A percentile compares a stretch with the other conserved stretches of the same genome.
Evolutionary conservation across 1,139 yeast genomes (phyloP).

Genomic region (Candida pseudoviswanathii): DNA sequence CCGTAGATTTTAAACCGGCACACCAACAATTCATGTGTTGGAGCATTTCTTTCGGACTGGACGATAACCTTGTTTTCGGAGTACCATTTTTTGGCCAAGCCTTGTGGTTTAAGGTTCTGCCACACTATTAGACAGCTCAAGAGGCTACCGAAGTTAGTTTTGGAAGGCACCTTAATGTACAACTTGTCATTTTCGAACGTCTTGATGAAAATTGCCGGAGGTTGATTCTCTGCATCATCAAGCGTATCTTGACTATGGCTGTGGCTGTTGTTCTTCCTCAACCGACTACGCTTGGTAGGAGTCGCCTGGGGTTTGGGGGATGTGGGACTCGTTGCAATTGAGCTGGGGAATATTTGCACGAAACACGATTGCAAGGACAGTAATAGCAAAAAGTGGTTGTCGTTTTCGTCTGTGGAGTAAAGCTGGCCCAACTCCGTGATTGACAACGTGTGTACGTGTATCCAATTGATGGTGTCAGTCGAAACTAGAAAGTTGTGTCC

Average conservation of each 20-base stretch:
- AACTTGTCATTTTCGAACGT: slow-evolving; percentile 50
- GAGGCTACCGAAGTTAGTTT: slow-evolving; percentile 48
- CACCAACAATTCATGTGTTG: slow-evolving; percentile 50
- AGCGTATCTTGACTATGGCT: not conserved
- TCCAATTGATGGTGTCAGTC: slow-evolving; percentile 43
- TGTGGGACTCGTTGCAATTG: not conserved
- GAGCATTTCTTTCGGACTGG: slow-evolving; percentile 11
- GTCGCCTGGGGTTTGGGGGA: slow-evolving; percentile 7
- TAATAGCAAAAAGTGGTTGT: slow-evolving; percentile 32
- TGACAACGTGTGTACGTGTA: slow-evolving; percentile 31
- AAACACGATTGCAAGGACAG: slow-evolving; percentile 45
- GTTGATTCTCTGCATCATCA: slow-evolving; percentile 23
- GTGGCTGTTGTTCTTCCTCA: not conserved
- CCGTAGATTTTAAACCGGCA: slow-evolving; percentile 69
- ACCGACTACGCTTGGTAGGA: slow-evolving; percentile 5
- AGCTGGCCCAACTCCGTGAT: slow-evolving; percentile 42
- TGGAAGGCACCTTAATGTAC: slow-evolving; percentile 48
- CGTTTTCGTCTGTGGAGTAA: slow-evolving; percentile 37
- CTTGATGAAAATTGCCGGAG: slow-evolving; percentile 50
- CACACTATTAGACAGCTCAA: slow-evolving; percentile 60
- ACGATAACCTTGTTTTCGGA: slow-evolving; percentile 40
- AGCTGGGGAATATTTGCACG: slow-evolving; percentile 38
- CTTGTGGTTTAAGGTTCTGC: slow-evolving; percentile 62
- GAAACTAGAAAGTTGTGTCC: slow-evolving; percentile 41
- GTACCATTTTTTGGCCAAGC: slow-evolving; percentile 61